Percentiles rank a stretch among this genome's conserved stretches.
Conservation (phyloP, 78 protist genomes). For the Dictyostelium firmibasis region DNA sequence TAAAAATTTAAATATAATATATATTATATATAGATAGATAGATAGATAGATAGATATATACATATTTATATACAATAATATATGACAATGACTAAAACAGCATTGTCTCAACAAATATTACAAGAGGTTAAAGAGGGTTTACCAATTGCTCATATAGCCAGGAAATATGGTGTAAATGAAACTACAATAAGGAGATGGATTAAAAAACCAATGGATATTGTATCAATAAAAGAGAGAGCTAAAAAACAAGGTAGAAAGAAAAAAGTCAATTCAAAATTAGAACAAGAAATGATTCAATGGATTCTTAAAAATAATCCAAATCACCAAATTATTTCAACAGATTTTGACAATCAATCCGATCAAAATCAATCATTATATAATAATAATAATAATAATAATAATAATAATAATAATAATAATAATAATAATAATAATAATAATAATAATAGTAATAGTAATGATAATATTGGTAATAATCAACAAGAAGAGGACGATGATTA, state of each 20-base stretch:
- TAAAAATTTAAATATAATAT: neutral
- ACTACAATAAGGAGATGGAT: slow-evolving; percentile 55
- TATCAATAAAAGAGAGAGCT: slow-evolving; percentile 27
- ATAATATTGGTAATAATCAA: neutral
- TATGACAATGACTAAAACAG: slow-evolving; percentile 43
- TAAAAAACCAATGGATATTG: slow-evolving; percentile 55
- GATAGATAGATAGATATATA: neutral
- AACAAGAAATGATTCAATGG: slow-evolving; percentile 23
- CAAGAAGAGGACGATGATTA: neutral
- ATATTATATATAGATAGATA: neutral
- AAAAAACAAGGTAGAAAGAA: slow-evolving; percentile 39
- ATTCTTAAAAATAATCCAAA: neutral
- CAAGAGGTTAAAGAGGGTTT: slow-evolving; percentile 38
- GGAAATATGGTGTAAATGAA: slow-evolving; percentile 45
- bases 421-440: neutral
- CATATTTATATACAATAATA: neutral
- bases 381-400: neutral
- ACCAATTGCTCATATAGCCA: slow-evolving; percentile 32
- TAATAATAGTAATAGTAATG: neutral
- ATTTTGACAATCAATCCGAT: neutral
- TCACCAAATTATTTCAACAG: neutral
- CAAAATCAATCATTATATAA: neutral
- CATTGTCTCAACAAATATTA: slow-evolving; percentile 8
- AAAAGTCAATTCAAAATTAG: neutral
- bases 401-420: neutral